Conservation (phyloP, 352 stramenopile genomes). For the Pythium vanterpoolii region DNA sequence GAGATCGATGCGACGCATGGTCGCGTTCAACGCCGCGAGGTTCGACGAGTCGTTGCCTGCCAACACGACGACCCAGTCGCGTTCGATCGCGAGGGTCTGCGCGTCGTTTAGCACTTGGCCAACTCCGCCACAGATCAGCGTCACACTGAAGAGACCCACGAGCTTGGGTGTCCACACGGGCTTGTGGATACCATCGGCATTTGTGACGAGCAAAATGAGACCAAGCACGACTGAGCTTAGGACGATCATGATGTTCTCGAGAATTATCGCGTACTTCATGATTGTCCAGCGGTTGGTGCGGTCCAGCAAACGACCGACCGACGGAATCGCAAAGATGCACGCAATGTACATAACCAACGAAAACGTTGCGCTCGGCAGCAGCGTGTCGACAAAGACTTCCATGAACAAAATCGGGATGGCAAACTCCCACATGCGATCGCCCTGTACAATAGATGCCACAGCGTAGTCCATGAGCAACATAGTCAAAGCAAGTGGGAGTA, state of each 20-base stretch:
- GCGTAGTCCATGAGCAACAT: slow-evolving; percentile 52
- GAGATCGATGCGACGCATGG: slow-evolving; percentile 80
- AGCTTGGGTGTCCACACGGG: slow-evolving; percentile 24
- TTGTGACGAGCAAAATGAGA: slow-evolving; percentile 58
- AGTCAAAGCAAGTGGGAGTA: too few relatives aligned
- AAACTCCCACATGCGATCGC: slow-evolving; percentile 14
- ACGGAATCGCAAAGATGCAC: slow-evolving; percentile 68
- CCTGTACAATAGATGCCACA: not conserved
- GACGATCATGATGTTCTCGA: slow-evolving; percentile 79
- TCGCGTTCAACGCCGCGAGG: slow-evolving; percentile 73
- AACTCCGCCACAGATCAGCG: slow-evolving; percentile 59
- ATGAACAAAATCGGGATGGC: slow-evolving; percentile 14
- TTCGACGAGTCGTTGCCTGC: slow-evolving; percentile 34
- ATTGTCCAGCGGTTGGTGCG: slow-evolving; percentile 59
- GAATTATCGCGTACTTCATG: slow-evolving; percentile 64
- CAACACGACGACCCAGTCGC: slow-evolving; percentile 88
- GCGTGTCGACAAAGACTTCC: slow-evolving; percentile 13
- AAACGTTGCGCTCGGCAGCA: slow-evolving; percentile 60
- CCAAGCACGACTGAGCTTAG: slow-evolving; percentile 55
- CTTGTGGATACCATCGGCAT: slow-evolving; percentile 56
- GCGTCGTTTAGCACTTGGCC: slow-evolving; percentile 76
- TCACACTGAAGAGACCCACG: slow-evolving; percentile 40
- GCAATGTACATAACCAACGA: slow-evolving; percentile 29
- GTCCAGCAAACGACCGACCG: slow-evolving; percentile 61
- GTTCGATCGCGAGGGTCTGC: slow-evolving; percentile 75